These are phyloP conservation scores for Aspergillus calidoustus DNA, from an alignment of 2,329 filamentous ascomycete species.

Conservation along the genomic window DNA sequence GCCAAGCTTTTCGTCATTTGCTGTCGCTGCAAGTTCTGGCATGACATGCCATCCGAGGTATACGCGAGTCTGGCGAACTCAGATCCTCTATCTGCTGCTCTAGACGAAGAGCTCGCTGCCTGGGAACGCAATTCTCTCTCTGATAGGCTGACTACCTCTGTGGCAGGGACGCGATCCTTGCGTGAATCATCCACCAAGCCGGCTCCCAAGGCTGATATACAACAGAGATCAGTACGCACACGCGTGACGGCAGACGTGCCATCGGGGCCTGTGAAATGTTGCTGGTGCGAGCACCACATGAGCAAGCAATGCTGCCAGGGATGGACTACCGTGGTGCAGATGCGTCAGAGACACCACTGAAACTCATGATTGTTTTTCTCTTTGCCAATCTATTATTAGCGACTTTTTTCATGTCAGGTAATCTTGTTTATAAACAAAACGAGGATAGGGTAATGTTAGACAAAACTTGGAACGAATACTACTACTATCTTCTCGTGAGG, in stretches of 20 bases:
- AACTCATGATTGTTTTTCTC: neutral
- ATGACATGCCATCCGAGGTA: constrained; percentile 46
- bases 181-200: constrained; percentile 4
- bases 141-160: neutral
- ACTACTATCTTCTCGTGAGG: neutral
- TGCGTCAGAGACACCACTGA: constrained; percentile 62
- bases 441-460: constrained; percentile 1
- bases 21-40: constrained; percentile 50
- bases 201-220: neutral
- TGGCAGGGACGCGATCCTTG: neutral
- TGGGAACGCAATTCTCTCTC: neutral
- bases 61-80: constrained; percentile 43
- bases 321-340: constrained; percentile 68
- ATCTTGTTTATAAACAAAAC: no score
- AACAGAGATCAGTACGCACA: constrained; percentile 18
- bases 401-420: neutral
- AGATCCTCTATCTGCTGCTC: constrained; percentile 16
- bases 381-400: neutral
- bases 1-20: constrained; percentile 50
- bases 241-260: neutral
- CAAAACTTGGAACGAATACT: neutral
- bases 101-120: neutral
- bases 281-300: constrained; percentile 75
- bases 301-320: constrained; percentile 70
- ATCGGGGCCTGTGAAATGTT: constrained; percentile 62